Conservation (phyloP, 2,329 filamentous ascomycete genomes). For the Zelopaecilomyces penicillatus region DNA sequence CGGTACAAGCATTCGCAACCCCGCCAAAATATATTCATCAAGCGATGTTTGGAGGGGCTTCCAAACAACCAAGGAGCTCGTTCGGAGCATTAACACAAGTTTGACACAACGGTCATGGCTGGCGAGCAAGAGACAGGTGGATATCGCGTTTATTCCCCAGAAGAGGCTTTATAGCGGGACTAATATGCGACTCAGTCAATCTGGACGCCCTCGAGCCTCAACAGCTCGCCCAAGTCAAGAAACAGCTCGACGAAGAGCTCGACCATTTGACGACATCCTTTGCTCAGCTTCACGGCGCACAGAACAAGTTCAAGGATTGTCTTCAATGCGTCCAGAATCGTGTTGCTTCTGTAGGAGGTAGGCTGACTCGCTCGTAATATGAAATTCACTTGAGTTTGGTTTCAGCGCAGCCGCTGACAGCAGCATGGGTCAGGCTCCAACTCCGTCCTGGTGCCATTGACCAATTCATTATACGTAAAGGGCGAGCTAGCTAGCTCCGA, state of each 20-base stretch:
- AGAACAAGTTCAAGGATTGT: constrained; percentile 88
- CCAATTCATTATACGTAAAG: constrained; percentile 88
- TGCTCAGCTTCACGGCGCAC: constrained; percentile 79
- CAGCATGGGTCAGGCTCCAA: constrained; percentile 24
- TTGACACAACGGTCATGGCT: constrained; percentile 18
- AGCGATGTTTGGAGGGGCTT: constrained; percentile 19
- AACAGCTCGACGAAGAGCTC: constrained; percentile 91
- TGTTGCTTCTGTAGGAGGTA: constrained; percentile 23
- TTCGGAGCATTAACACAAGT: neutral
- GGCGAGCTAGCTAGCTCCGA: constrained; percentile 67
- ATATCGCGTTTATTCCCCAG: neutral
- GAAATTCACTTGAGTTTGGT: neutral
- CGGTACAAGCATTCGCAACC: constrained; percentile 9
- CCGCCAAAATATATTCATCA: constrained; percentile 23
- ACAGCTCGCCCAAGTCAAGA: constrained; percentile 86
- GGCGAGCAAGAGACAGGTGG: constrained; percentile 27
- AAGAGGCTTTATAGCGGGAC: too few relatives aligned
- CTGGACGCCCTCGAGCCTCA: constrained; percentile 71
- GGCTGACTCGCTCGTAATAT: neutral
- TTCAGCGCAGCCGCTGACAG: neutral
- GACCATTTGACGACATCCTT: constrained; percentile 90
- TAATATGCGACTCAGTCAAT: constrained; percentile 34
- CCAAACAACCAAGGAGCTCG: constrained; percentile 6
- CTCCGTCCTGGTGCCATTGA: constrained; percentile 81
- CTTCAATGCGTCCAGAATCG: constrained; percentile 60